Percentiles rank a stretch among this genome's conserved stretches.
These are phyloP conservation scores for Aspergillus avenaceus DNA, from an alignment of 495 filamentous ascomycete species.

Conservation along the genomic window DNA sequence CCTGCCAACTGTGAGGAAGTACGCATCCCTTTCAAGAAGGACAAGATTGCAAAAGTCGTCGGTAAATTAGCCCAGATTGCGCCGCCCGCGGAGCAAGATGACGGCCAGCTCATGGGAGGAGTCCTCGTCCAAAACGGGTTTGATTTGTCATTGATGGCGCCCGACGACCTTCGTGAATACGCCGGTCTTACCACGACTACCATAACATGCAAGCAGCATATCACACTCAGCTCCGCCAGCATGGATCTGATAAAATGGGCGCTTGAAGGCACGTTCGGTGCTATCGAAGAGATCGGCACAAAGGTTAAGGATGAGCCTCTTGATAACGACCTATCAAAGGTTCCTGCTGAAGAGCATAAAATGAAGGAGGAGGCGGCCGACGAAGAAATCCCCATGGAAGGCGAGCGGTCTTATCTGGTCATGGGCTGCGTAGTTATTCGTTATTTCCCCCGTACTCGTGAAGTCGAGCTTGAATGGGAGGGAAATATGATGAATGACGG, in stretches of 20 bases:
- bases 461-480: conserved; percentile 93
- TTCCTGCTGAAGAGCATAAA: conserved; percentile 34
- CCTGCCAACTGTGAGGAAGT: conserved; percentile 93
- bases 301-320: conserved; percentile 27
- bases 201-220: conserved; percentile 82
- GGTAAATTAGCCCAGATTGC: conserved; percentile 82
- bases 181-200: conserved; percentile 91
- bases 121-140: conserved; percentile 97
- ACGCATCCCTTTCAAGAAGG: conserved; percentile 91
- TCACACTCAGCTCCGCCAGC: conserved; percentile 81
- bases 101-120: conserved; percentile 65
- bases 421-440: conserved; percentile 87
- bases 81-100: conserved; percentile 52
- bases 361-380: conserved; percentile 44
- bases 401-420: conserved; percentile 60
- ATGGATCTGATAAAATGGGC: conserved; percentile 91
- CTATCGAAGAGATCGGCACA: conserved; percentile 62
- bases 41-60: conserved; percentile 94
- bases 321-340: conserved; percentile 1
- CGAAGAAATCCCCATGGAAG: conserved; percentile 44
- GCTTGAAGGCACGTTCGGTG: conserved; percentile 88
- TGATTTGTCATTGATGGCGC: conserved; percentile 92
- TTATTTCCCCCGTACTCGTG: conserved; percentile 59
- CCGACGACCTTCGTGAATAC: conserved; percentile 91
- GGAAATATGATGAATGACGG: conserved; percentile 97